phyloP scores from a whole-genome alignment of 371 early-diverging fungal species.

The Saksenaea oblongispora region DNA sequence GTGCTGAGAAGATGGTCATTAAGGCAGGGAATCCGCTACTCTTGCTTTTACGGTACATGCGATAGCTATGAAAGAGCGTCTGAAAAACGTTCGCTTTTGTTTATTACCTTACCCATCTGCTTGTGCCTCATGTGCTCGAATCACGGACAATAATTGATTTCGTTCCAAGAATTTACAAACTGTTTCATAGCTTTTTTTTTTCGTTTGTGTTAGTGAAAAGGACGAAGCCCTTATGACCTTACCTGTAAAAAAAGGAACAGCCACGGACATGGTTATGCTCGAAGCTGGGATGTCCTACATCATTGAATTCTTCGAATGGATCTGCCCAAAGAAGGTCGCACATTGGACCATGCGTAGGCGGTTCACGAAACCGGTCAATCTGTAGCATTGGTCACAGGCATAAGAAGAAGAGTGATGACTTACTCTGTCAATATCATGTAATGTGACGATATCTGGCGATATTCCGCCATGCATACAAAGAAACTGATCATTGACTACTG shows the following conservation, averaged over 20 bases:
- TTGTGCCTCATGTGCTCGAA: slow-evolving; percentile 99
- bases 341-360: slow-evolving; percentile 94
- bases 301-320: slow-evolving; percentile 93
- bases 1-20: slow-evolving; percentile 97
- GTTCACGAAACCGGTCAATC: slow-evolving; percentile 94
- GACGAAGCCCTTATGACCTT: background rate
- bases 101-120: slow-evolving; percentile 76
- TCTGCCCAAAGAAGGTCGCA: slow-evolving; percentile 99
- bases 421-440: slow-evolving; percentile 82
- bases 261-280: slow-evolving; percentile 94
- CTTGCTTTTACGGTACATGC: slow-evolving; percentile 94
- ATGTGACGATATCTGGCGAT: slow-evolving; percentile 89
- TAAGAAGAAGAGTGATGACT: slow-evolving; percentile 80
- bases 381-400: slow-evolving; percentile 91
- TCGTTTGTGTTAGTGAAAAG: background rate
- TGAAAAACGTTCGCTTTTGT: background rate
- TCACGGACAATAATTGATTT: slow-evolving; percentile 91
- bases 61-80: slow-evolving; percentile 37
- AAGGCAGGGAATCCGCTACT: slow-evolving; percentile 94
- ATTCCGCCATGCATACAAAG: slow-evolving; percentile 99
- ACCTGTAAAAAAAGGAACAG: slow-evolving; percentile 93
- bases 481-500: slow-evolving; percentile 96
- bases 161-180: slow-evolving; percentile 90
- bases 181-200: slow-evolving; percentile 71
- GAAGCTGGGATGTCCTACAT: slow-evolving; percentile 78